Evolutionary conservation across 1,284 basidiomycete genomes (phyloP).

Genomic region (Golubevia sp.): DNA sequence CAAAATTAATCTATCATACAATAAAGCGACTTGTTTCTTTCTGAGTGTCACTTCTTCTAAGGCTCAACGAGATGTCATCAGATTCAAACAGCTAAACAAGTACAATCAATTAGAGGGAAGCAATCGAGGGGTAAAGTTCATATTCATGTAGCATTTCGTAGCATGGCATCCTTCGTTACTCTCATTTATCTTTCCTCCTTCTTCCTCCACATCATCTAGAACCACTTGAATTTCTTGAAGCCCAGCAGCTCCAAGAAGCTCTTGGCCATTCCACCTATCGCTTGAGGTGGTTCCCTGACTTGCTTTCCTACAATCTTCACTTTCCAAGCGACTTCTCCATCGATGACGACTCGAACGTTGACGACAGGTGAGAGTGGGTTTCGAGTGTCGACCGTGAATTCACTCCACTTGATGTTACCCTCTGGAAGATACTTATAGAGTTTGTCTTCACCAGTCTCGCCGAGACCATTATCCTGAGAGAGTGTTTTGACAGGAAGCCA

Average conservation of each 20-base stretch:
- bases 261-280: constrained; percentile 53
- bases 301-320: constrained; percentile 55
- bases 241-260: constrained; percentile 53
- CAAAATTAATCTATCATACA: no score
- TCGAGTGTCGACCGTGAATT: constrained; percentile 75
- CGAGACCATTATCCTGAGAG: constrained; percentile 61
- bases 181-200: no score
- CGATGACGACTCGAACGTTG: constrained; percentile 65
- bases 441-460: constrained; percentile 68
- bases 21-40: no score
- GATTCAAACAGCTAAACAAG: no score
- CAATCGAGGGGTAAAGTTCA: no score
- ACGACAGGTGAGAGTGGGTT: constrained; percentile 68
- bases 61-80: no score
- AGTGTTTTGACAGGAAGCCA: constrained; percentile 66
- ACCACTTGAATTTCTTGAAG: constrained; percentile 39
- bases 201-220: constrained; percentile 11
- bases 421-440: constrained; percentile 68
- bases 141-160: no score
- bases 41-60: no score
- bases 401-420: constrained; percentile 65
- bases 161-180: no score
- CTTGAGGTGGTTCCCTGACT: constrained; percentile 34
- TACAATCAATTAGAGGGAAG: no score
- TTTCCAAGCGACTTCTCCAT: constrained; percentile 71